Conservation (phyloP, 1,284 basidiomycete genomes). For the Trametes sp. region DNA sequence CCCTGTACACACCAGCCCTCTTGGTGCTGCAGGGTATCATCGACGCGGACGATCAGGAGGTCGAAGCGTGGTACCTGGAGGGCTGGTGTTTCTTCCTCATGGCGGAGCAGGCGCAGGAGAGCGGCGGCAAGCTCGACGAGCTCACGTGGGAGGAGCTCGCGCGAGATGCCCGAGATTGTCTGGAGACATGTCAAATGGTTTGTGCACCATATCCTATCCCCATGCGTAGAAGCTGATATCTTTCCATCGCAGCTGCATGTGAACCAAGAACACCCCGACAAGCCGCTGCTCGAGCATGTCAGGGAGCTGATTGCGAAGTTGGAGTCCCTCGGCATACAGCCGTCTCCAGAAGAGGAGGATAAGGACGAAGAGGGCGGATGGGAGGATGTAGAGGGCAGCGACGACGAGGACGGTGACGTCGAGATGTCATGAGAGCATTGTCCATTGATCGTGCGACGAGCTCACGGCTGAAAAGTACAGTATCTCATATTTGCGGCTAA, state of each 20-base stretch:
- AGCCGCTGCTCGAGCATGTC: constrained; percentile 81
- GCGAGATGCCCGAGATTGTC: constrained; percentile 80
- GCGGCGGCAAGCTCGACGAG: constrained; percentile 62
- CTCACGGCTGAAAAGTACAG: constrained; percentile 14
- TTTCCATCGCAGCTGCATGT: constrained; percentile 64
- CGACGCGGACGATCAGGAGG: constrained; percentile 85
- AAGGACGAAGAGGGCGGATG: constrained; percentile 58
- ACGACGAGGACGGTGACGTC: constrained; percentile 63
- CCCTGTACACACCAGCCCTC: constrained; percentile 74
- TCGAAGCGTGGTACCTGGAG: constrained; percentile 95
- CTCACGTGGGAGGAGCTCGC: constrained; percentile 83
- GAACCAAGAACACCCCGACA: constrained; percentile 78
- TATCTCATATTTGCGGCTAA: constrained; percentile 11
- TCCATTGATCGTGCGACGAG: neutral
- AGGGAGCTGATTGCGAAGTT: constrained; percentile 77
- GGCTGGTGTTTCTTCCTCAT: constrained; percentile 93
- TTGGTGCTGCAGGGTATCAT: constrained; percentile 83
- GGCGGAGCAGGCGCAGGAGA: constrained; percentile 70
- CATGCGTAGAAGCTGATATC: neutral
- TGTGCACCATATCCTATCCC: constrained; percentile 36
- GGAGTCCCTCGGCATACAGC: constrained; percentile 72
- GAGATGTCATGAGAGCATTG: constrained; percentile 57
- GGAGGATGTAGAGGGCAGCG: constrained; percentile 62
- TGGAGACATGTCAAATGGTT: constrained; percentile 85
- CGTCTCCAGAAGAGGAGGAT: constrained; percentile 64